Conservation (phyloP, 768 basidiomycete genomes). For the Leccinum broughii region DNA sequence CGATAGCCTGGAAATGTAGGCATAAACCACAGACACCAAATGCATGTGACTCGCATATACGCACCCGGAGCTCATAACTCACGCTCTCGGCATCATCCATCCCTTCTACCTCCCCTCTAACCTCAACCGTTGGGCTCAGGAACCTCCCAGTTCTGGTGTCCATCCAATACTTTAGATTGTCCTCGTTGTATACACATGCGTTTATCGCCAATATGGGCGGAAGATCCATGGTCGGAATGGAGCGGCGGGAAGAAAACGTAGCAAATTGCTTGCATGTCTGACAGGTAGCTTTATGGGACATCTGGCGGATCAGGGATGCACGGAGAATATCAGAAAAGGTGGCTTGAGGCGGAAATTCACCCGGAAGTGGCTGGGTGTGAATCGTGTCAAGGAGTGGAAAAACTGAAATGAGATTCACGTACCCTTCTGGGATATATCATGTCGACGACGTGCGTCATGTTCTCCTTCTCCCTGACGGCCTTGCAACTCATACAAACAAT, state of each 20-base stretch:
- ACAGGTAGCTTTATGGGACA: constrained; percentile 85
- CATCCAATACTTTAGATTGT: constrained; percentile 73
- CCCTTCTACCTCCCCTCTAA: constrained; percentile 62
- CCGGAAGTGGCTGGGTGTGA: constrained; percentile 33
- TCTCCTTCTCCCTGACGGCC: constrained; percentile 68
- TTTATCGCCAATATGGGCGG: constrained; percentile 89
- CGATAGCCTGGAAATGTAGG: no score
- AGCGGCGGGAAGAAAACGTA: constrained; percentile 68
- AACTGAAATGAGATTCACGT: constrained; percentile 12
- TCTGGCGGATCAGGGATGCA: constrained; percentile 76
- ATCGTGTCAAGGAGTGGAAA: not conserved
- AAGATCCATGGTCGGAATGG: constrained; percentile 60
- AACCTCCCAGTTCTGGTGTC: constrained; percentile 52
- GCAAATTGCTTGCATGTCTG: constrained; percentile 77
- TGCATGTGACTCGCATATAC: constrained; percentile 24
- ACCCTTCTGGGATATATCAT: constrained; percentile 87
- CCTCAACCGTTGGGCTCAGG: constrained; percentile 53
- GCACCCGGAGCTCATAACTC: constrained; percentile 72
- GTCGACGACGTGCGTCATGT: constrained; percentile 82
- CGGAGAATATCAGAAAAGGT: constrained; percentile 72
- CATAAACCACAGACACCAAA: not conserved
- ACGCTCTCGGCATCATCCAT: constrained; percentile 55
- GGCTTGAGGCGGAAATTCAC: constrained; percentile 38
- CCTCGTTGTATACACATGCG: constrained; percentile 76
- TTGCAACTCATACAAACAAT: constrained; percentile 78